phyloP scores from a whole-genome alignment of 108 stramenopile genomes.

The Bacterosira constricta region DNA sequence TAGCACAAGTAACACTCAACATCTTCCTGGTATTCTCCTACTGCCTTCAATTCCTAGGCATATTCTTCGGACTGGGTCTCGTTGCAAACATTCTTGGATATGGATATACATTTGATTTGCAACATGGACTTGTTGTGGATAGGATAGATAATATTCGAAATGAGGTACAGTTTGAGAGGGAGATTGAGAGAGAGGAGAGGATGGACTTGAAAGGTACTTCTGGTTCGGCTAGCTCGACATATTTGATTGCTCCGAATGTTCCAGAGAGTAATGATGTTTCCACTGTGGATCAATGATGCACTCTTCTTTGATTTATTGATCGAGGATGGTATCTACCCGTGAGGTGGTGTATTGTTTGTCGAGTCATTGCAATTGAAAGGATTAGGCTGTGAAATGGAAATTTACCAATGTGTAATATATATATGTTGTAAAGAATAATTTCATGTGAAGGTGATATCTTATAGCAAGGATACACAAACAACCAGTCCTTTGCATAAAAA shows the following conservation, averaged over 20 bases:
- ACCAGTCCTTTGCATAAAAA: too few relatives aligned
- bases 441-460: too few relatives aligned
- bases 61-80: constrained; percentile 17
- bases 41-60: constrained; percentile 32
- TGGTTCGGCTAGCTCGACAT: background rate
- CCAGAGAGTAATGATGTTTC: background rate
- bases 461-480: too few relatives aligned
- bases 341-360: too few relatives aligned
- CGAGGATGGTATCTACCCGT: too few relatives aligned
- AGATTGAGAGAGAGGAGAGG: constrained; percentile 30
- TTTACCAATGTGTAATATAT: too few relatives aligned
- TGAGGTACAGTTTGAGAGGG: constrained; percentile 40
- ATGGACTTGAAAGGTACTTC: background rate
- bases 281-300: too few relatives aligned
- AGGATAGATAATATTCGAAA: constrained; percentile 29
- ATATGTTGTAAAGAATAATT: too few relatives aligned
- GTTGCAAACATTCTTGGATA: constrained; percentile 22
- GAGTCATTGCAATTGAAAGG: too few relatives aligned
- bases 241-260: constrained; percentile 1
- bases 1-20: constrained; percentile 2
- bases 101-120: constrained; percentile 21
- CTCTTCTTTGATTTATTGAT: too few relatives aligned
- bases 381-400: too few relatives aligned
- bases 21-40: constrained; percentile 34
- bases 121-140: constrained; percentile 29